Percentiles rank a stretch among this genome's conserved stretches.
phyloP scores from a whole-genome alignment of 2,329 filamentous ascomycete genomes.

The Hypoxylon sp. region DNA sequence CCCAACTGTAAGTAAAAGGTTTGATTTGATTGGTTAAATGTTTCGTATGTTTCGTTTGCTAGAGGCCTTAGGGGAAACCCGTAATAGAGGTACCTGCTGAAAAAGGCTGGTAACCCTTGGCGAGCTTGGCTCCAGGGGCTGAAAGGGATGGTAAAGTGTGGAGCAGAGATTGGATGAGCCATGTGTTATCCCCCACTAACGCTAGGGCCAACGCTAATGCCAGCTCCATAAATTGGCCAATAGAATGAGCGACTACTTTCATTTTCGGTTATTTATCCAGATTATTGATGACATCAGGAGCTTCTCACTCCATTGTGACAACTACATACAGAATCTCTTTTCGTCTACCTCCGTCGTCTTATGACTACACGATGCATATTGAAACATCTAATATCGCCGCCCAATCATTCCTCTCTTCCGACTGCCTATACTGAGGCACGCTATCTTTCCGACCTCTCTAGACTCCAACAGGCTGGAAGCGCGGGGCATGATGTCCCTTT shows the following conservation, averaged over 20 bases:
- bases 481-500: conserved; percentile 16
- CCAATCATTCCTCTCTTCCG: conserved; percentile 2
- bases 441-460: conserved; percentile 13
- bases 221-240: conserved; percentile 18
- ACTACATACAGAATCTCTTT: neutral
- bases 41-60: conserved; percentile 29
- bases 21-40: conserved; percentile 23
- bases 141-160: conserved; percentile 5
- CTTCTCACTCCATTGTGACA: neutral
- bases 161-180: no score
- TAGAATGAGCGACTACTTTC: conserved; percentile 1
- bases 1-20: conserved; percentile 9
- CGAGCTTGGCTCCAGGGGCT: conserved; percentile 31
- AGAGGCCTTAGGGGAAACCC: conserved; percentile 6
- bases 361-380: conserved; percentile 12
- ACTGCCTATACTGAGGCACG: conserved; percentile 1
- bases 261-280: conserved; percentile 27
- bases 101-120: no score
- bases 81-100: conserved; percentile 25
- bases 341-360: conserved; percentile 6
- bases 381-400: conserved; percentile 9
- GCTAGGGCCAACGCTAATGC: conserved; percentile 11
- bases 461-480: neutral
- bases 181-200: conserved; percentile 2
- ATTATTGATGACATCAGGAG: conserved; percentile 29